phyloP scores from a whole-genome alignment of 768 basidiomycete species.

The Sarcodon aspratus region DNA sequence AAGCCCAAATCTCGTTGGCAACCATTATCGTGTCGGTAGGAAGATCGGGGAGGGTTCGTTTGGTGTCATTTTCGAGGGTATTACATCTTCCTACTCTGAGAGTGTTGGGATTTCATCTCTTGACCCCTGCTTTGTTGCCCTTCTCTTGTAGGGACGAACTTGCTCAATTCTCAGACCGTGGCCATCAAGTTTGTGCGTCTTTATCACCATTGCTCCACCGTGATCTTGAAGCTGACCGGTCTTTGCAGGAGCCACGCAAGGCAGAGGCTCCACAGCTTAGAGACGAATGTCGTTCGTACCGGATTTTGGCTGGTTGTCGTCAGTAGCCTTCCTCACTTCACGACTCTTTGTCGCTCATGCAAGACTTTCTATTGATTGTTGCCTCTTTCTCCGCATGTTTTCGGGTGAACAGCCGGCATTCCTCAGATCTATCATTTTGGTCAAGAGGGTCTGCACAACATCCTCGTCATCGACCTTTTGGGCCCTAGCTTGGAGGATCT shows the following conservation, averaged over 20 bases:
- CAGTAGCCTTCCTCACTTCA: slow-evolving; percentile 7
- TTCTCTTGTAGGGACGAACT: slow-evolving; percentile 67
- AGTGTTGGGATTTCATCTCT: slow-evolving; percentile 1
- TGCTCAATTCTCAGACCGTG: slow-evolving; percentile 96
- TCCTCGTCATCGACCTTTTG: slow-evolving; percentile 95
- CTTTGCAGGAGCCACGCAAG: slow-evolving; percentile 71
- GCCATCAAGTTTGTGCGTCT: slow-evolving; percentile 97
- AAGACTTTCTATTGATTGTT: slow-evolving; percentile 8
- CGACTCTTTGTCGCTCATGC: slow-evolving; percentile 3
- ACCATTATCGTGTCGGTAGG: slow-evolving; percentile 96
- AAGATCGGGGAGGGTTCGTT: slow-evolving; percentile 99
- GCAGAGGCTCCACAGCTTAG: slow-evolving; percentile 96
- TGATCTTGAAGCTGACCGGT: slow-evolving; percentile 1
- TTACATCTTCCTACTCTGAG: slow-evolving; percentile 5
- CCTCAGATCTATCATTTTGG: slow-evolving; percentile 99
- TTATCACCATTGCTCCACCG: slow-evolving; percentile 6
- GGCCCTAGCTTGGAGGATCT: slow-evolving; percentile 96
- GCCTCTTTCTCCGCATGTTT: slow-evolving; percentile 3
- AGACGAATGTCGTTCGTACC: slow-evolving; percentile 97
- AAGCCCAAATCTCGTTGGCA: slow-evolving; percentile 75
- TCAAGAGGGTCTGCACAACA: slow-evolving; percentile 96
- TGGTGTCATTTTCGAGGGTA: slow-evolving; percentile 90
- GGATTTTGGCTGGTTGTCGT: slow-evolving; percentile 86
- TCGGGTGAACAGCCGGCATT: slow-evolving; percentile 62
- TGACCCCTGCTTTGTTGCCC: neutral